A percentile compares a stretch with the other conserved stretches of the same genome.
phyloP scores from a whole-genome alignment of 2,329 filamentous ascomycete genomes.

The Aspergillus carbonarius region DNA sequence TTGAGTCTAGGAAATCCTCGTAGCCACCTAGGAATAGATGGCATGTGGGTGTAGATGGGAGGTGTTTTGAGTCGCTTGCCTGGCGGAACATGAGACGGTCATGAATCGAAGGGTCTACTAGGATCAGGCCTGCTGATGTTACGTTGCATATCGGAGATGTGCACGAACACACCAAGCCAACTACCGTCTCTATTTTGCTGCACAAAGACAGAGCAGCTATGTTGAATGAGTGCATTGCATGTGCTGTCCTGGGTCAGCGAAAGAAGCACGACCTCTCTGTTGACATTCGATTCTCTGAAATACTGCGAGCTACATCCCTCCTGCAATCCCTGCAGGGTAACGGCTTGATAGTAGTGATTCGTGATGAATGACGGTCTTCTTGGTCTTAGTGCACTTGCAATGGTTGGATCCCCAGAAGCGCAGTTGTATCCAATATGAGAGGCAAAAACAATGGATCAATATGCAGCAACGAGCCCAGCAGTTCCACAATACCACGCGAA shows the following conservation, averaged over 20 bases:
- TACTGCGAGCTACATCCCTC: neutral
- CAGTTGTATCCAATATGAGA: neutral
- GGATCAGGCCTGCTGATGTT: neutral
- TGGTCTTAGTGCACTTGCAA: neutral
- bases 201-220: neutral
- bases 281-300: neutral
- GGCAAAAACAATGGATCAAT: neutral
- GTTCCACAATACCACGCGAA: neutral
- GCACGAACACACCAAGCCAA: neutral
- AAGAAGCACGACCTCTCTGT: neutral
- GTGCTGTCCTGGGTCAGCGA: neutral
- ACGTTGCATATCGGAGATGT: neutral
- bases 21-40: neutral
- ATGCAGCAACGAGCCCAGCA: neutral
- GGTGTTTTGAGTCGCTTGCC: neutral
- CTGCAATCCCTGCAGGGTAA: neutral
- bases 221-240: neutral
- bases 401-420: neutral
- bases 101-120: neutral
- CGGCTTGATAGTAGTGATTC: neutral
- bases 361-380: neutral
- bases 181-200: neutral
- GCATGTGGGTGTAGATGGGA: neutral
- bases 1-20: neutral
- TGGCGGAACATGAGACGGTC: neutral